These are phyloP conservation scores for Ceratocystiopsis sp. DNA, from an alignment of 2,329 filamentous ascomycete genomes.

Conservation along the genomic window DNA sequence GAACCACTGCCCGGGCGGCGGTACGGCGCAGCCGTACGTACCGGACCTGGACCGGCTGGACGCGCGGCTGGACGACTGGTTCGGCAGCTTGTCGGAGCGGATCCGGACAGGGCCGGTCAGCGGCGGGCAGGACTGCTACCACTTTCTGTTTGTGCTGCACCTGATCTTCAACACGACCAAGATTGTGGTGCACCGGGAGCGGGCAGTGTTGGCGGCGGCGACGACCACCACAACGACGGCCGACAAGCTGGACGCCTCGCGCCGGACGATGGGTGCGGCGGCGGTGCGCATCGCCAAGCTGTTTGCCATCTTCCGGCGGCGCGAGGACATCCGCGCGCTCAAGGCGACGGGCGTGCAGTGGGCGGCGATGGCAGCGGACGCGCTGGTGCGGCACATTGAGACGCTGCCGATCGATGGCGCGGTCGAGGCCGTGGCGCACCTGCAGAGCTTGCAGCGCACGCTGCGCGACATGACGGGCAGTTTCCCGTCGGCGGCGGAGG, in stretches of 20 bases:
- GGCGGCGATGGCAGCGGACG: slow-evolving; percentile 4
- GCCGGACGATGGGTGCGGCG: slow-evolving; percentile 1
- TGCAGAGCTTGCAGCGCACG: slow-evolving; percentile 4
- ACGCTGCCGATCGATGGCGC: slow-evolving; percentile 6
- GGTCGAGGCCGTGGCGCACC: slow-evolving; percentile 3
- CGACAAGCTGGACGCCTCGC: not conserved
- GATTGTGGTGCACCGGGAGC: slow-evolving; percentile 5
- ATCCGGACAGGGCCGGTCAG: slow-evolving; percentile 2
- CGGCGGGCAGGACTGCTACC: slow-evolving; percentile 3
- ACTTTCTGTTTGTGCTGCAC: slow-evolving; percentile 6
- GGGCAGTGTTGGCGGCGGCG: not conserved
- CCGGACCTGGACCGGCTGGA: slow-evolving; percentile 1
- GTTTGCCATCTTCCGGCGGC: slow-evolving; percentile 3
- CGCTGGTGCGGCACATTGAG: slow-evolving; percentile 4
- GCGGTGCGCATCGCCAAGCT: slow-evolving; percentile 4
- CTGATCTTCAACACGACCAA: slow-evolving; percentile 4
- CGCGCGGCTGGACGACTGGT: slow-evolving; percentile 4
- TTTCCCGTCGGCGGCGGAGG: slow-evolving; percentile 2
- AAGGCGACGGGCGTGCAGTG: slow-evolving; percentile 6
- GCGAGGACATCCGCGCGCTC: slow-evolving; percentile 5
- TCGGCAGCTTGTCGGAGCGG: slow-evolving; percentile 1
- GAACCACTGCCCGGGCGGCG: not conserved
- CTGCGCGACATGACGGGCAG: slow-evolving; percentile 6
- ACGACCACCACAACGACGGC: not conserved
- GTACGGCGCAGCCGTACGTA: not conserved